Evolutionary conservation across 169 alveolate genomes (phyloP).

Genomic region (Theileria orientalis): DNA sequence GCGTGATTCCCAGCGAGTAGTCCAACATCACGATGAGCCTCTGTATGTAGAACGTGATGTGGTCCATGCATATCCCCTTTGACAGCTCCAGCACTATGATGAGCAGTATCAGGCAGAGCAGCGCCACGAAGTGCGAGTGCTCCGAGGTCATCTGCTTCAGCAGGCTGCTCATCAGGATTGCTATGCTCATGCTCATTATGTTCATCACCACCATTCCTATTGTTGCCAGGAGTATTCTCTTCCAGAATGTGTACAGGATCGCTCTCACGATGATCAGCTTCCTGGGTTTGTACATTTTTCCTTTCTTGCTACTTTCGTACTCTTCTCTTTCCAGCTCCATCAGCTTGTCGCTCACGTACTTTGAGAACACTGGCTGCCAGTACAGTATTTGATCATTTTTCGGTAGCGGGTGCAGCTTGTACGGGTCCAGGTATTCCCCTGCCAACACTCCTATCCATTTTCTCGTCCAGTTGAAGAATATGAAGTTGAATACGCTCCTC

Average conservation of each 20-base stretch:
- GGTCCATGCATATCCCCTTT: slow-evolving; percentile 29
- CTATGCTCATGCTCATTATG: slow-evolving; percentile 22
- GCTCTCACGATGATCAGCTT: slow-evolving; percentile 22
- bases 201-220: slow-evolving; percentile 28
- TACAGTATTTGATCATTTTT: slow-evolving; percentile 36
- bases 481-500: slow-evolving; percentile 12
- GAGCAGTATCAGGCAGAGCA: slow-evolving; percentile 8
- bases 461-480: slow-evolving; percentile 35
- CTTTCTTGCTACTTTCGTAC: background rate
- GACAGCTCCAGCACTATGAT: slow-evolving; percentile 23
- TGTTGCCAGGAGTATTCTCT: slow-evolving; percentile 8
- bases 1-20: slow-evolving; percentile 36
- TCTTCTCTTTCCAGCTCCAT: slow-evolving; percentile 12
- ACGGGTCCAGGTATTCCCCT: slow-evolving; percentile 16
- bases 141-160: background rate
- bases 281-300: background rate
- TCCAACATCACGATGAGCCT: slow-evolving; percentile 41
- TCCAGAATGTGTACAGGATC: slow-evolving; percentile 30
- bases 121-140: background rate
- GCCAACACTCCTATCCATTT: slow-evolving; percentile 31
- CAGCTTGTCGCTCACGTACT: slow-evolving; percentile 44
- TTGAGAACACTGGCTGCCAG: slow-evolving; percentile 31
- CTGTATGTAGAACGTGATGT: slow-evolving; percentile 28
- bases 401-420: slow-evolving; percentile 42
- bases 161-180: slow-evolving; percentile 14